A percentile compares a stretch with the other conserved stretches of the same genome.
phyloP scores from a whole-genome alignment of 2,329 filamentous ascomycete species.

The Ciborinia camelliae region DNA sequence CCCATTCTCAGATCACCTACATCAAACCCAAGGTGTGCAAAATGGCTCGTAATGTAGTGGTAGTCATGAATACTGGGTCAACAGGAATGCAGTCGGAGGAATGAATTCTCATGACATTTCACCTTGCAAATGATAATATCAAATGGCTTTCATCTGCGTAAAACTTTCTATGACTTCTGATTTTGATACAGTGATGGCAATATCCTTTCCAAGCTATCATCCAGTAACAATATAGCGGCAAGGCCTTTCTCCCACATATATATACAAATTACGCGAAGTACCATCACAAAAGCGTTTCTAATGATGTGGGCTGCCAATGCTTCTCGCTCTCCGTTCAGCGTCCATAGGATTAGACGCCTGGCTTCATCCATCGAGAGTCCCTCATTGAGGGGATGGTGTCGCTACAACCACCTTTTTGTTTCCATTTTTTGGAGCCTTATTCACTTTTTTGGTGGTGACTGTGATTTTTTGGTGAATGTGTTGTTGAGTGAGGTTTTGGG shows the following conservation, averaged over 20 bases:
- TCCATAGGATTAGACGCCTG: not conserved
- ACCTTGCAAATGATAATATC: not conserved
- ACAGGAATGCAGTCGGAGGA: not conserved
- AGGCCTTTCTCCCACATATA: not conserved
- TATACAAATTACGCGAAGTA: not conserved
- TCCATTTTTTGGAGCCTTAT: not conserved
- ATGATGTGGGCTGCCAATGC: not conserved
- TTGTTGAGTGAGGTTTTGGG: not conserved
- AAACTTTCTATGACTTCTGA: not conserved
- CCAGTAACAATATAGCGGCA: not conserved
- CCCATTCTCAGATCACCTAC: not conserved
- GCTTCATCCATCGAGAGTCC: conserved; percentile 6
- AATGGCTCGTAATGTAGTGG: not conserved
- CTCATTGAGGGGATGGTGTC: not conserved
- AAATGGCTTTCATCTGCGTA: not conserved
- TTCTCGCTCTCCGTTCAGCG: conserved; percentile 6
- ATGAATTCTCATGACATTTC: too few species aligned
- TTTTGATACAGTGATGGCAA: not conserved
- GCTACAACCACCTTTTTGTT: not conserved
- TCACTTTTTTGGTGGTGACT: not conserved
- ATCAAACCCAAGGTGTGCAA: not conserved
- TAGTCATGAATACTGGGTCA: too few species aligned
- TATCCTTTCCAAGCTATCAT: not conserved
- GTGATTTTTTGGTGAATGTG: not conserved
- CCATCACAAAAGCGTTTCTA: conserved; percentile 9